Base-by-base conservation (phyloP, 768 basidiomycete genomes). In the Boletus pseudopeckii region DNA sequence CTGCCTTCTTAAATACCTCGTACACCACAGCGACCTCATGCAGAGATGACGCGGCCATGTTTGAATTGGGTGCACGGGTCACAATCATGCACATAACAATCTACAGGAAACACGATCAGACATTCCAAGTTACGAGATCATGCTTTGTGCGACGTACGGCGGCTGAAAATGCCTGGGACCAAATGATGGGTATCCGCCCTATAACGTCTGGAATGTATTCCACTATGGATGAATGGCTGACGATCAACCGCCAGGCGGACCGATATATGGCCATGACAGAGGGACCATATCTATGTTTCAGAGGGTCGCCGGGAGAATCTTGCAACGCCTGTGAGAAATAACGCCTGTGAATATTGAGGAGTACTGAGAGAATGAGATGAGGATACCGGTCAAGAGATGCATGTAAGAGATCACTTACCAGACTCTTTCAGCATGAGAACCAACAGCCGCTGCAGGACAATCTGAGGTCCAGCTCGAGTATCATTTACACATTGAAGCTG, bases 241-340 rank as follows among this genome's bases (percentile, higher is more conserved):
- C 74, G 38, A 84, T 80, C 30, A 88, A 61, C 15, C 86, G 73
- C 82, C 85, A 88, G 5, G 86, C 82, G 2, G 85, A 85, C 2
- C 85, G 83, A 68, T 86, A 89, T 14, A 81, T 80, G 0, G 88
- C 84, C 66, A 86, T 77, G 6, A 88, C 83, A 1, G 88, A 90
- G 1, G 84, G 82, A 0, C 81, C 76, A 64, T 82, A 88, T 60
- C 74, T 77, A 60, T 89, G 86, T 52, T 75, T 76, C 45, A 84
- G 71, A 3, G 82, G 72, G 50, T 88, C 83, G 8, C 69, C 59
- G 1, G 83, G 81, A 45, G 74, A 72, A 42, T 87, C 86, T 47
- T 80, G 79, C 18, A 90, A 67, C 0, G 85, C 84, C 60, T 82
- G 82, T 2, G 81, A 81, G 60, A 88, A 85, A 65, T 86, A 87